Evolutionary conservation across 768 basidiomycete genomes (phyloP), one percentile per base, ranked within the genome.

Genomic region (Dendrothele bispora): DNA sequence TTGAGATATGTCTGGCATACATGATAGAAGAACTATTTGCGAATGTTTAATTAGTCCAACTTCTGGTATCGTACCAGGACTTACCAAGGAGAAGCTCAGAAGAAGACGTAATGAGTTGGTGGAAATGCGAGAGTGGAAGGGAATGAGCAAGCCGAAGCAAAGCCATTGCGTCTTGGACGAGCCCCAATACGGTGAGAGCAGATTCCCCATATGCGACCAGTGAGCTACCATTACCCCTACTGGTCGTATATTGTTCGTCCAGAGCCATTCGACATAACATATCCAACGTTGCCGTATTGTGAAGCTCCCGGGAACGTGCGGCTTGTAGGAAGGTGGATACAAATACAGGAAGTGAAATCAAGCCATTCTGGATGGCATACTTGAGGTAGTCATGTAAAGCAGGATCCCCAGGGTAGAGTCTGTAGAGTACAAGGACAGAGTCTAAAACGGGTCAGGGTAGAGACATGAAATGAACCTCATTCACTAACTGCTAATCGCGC

Each of bases 401-500:
- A 17, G 79, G 78, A 58, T 87, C 81, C n/a, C 81, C 86, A 20
- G 86, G 84, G 55, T 87, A 86, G 39, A 77, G 74, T 43, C 79
- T 71, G 58, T 82, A 88, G 14, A 91, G 71, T 7, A 77, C 66
- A 37, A 91, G 70, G 10, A 90, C 77, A 4, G 88, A 83, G 56
- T 86, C 89, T 91, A 55, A 12, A 35, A 36, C n/a, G 24, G n/a
- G 32, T 36, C 7, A 42, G 46, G 20, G 22, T 10, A 25, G 29
- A 24, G 14, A 39, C 42, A 15, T 20, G 42, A 17, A 24, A 49
- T 37, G n/a, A 40, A 21, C 18, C 36, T 6, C 29, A 12, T 8
- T 15, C 18, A 73, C 76, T 56, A 52, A 88, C 86, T 86, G 62
- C 81, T 85, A 37, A 88, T 69, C 26, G 78, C 72, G 18, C 67